These are phyloP conservation scores for Hydnum rufescens DNA, from an alignment of 768 basidiomycete species.

Conservation along the genomic window DNA sequence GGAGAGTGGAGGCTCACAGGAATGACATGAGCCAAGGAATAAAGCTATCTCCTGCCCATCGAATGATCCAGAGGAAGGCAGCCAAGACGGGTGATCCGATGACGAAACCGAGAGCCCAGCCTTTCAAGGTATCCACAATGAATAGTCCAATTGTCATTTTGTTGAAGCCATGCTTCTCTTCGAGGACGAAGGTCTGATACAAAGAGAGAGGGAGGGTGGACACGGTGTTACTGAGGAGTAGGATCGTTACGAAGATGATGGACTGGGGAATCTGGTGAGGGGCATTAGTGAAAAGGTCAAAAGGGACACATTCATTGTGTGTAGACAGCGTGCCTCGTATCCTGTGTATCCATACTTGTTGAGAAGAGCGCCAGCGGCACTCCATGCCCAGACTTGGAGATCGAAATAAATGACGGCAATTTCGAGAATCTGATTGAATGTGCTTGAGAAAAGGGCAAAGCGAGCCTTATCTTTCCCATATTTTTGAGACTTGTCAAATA, in stretches of 20 bases:
- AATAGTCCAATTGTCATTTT: constrained; percentile 69
- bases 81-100: constrained; percentile 77
- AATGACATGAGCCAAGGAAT: constrained; percentile 89
- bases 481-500: constrained; percentile 73
- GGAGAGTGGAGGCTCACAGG: constrained; percentile 34
- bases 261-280: constrained; percentile 57
- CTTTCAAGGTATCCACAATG: constrained; percentile 60
- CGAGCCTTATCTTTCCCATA: constrained; percentile 85
- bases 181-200: constrained; percentile 84
- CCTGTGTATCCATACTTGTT: constrained; percentile 38
- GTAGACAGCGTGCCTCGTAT: constrained; percentile 37
- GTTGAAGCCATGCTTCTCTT: constrained; percentile 94
- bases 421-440: constrained; percentile 56
- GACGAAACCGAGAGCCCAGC: constrained; percentile 45
- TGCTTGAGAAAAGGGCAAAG: constrained; percentile 51
- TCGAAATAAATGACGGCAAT: constrained; percentile 53
- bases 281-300: background rate
- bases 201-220: constrained; percentile 56
- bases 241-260: constrained; percentile 47
- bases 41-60: constrained; percentile 85
- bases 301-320: background rate
- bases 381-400: constrained; percentile 73
- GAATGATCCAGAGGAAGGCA: constrained; percentile 71
- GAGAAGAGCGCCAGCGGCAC: constrained; percentile 31
- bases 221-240: constrained; percentile 45